Evolutionary conservation across 2,329 filamentous ascomycete species (phyloP), one percentile per base, ranked within the genome.

Genomic region (Phialophora chinensis): DNA sequence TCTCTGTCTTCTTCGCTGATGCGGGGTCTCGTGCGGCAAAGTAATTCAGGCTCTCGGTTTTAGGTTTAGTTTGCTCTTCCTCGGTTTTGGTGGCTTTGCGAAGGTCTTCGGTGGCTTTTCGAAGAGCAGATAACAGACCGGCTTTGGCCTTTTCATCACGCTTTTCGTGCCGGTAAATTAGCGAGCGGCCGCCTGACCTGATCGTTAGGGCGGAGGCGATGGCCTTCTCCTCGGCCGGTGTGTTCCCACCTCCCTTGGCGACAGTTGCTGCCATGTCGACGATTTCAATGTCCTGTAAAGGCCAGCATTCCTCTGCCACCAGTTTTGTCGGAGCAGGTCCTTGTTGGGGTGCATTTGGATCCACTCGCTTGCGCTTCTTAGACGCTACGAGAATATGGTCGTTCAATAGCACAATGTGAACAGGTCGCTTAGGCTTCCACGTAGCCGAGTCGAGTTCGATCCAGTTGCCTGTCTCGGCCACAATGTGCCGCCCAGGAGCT

Each of bases 391-490:
- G 86, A 1, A 99, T 83, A 78, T 99, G 93, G 75, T 99, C 95
- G 76, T 98, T 99, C 2, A 99, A 84, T 65, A 99, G 79, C 66
- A 98, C 93, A 67, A 99, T 88, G 75, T 96, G 92, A 77, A 98
- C 93, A 31, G 93, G 89, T 50, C 95, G 85, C 70, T 91, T 86
- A 3, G 94, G 92, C 79, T 97, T 97, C 88, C 96, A 98, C 0
- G 95, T 99, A 11, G 95, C 95, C 70, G 95, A 96, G 79, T 99
- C 96, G 68, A 99, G 84, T 80, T 99, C 94, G 66, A 98, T 91
- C 95, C 95, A 99, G 56, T 90, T 87, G 1, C 92, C 91, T 3
- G 93, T 96, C 77, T 98, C 94, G 77, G 96, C 89, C 1, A 98
- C 88, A 54, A 99, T 93, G 76, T 97, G 96, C 47, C 95, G 89